phyloP scores from a whole-genome alignment of 305 asterid genomes.

The Caryopteris hybrid region DNA sequence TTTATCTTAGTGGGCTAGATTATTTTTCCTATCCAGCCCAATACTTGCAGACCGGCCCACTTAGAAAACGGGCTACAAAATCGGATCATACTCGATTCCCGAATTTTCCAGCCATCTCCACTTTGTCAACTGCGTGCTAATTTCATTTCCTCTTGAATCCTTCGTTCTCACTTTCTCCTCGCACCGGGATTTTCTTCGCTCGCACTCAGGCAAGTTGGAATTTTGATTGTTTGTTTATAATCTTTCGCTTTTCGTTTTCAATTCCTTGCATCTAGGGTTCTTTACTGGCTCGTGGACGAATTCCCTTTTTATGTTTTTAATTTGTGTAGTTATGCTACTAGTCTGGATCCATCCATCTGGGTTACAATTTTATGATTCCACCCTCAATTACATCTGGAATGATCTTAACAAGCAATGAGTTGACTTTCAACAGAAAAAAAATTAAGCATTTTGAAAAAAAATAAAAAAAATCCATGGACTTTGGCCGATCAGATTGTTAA shows the following conservation, averaged over 20 bases:
- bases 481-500: neutral
- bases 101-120: neutral
- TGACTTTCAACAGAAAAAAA: neutral
- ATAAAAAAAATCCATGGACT: too few relatives aligned
- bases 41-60: neutral
- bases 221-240: neutral
- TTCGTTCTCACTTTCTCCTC: neutral
- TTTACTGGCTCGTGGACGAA: neutral
- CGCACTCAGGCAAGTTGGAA: neutral
- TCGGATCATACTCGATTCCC: neutral
- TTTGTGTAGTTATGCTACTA: neutral
- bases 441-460: too few relatives aligned
- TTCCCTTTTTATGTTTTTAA: neutral
- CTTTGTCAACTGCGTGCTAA: neutral
- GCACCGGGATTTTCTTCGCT: neutral
- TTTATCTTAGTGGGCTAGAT: neutral
- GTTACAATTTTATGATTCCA: neutral
- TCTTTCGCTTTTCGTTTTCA: neutral
- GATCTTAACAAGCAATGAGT: neutral
- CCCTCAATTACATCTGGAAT: neutral
- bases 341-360: neutral
- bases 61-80: neutral
- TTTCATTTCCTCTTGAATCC: neutral
- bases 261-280: slow-evolving; percentile 3
- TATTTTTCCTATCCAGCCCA: neutral